These are phyloP conservation scores for Amanita pallidorosea DNA, from an alignment of 768 basidiomycete genomes.

Conservation along the genomic window DNA sequence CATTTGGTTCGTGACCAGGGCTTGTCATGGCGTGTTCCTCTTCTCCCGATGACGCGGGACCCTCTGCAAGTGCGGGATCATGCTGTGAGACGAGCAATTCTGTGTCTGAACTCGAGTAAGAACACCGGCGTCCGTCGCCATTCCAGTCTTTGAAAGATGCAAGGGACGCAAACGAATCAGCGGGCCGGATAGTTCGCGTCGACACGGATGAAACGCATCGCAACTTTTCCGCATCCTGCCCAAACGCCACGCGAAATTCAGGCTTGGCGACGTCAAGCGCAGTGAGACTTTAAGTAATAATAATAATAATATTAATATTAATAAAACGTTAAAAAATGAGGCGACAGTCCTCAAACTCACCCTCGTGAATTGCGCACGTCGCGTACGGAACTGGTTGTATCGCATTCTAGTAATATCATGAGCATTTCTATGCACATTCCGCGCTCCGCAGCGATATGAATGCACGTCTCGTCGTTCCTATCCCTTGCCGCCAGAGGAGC, in stretches of 20 bases:
- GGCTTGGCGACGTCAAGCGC: conserved; percentile 58
- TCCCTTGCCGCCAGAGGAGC: conserved; percentile 61
- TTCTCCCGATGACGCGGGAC: neutral
- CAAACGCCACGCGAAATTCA: conserved; percentile 56
- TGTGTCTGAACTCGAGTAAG: neutral
- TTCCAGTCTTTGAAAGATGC: conserved; percentile 31
- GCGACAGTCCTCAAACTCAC: conserved; percentile 27
- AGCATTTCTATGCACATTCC: conserved; percentile 57
- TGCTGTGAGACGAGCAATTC: neutral
- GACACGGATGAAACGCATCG: conserved; percentile 46
- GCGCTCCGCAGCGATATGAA: conserved; percentile 71
- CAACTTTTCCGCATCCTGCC: conserved; percentile 31
- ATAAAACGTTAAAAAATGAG: neutral
- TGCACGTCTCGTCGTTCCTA: conserved; percentile 61
- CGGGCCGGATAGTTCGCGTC: conserved; percentile 40
- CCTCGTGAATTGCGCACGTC: conserved; percentile 62
- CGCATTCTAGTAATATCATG: conserved; percentile 54
- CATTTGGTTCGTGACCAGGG: neutral
- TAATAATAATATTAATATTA: too few species aligned
- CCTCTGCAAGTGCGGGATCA: neutral
- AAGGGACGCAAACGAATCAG: conserved; percentile 38
- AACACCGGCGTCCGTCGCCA: neutral
- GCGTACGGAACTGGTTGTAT: conserved; percentile 41
- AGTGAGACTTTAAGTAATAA: conserved; percentile 48
- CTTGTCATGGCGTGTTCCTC: neutral